These are phyloP conservation scores for Kewa caespitosa DNA, from an alignment of 179 eudicot genomes.

Conservation along the genomic window DNA sequence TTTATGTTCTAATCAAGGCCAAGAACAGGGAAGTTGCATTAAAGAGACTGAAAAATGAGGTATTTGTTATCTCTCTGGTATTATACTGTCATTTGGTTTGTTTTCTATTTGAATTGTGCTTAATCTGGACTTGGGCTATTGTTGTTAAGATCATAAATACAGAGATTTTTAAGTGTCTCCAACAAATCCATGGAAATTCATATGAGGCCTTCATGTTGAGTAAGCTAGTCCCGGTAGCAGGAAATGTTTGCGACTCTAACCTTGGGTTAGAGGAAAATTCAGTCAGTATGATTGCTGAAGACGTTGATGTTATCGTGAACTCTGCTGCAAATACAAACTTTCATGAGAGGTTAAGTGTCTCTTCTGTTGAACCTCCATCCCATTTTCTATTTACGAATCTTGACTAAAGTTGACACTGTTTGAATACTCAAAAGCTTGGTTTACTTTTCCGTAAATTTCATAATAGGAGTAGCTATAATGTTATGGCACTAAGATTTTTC, in stretches of 20 bases:
- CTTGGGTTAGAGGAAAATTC: conserved; percentile 64
- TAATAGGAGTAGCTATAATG: not conserved
- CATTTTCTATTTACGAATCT: not conserved
- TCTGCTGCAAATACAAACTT: conserved; percentile 97
- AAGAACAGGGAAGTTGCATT: conserved; percentile 70
- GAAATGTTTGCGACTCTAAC: conserved; percentile 80
- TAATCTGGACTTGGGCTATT: conserved; percentile 10
- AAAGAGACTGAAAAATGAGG: conserved; percentile 78
- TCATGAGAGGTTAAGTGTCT: conserved; percentile 71
- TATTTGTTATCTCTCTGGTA: conserved; percentile 21
- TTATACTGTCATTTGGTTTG: not conserved
- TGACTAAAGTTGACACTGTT: not conserved
- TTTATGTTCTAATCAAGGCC: conserved; percentile 85
- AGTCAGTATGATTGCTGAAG: conserved; percentile 46
- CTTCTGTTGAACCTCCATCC: not conserved
- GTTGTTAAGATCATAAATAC: conserved; percentile 60
- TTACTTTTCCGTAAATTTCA: not conserved
- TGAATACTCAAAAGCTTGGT: too few species aligned
- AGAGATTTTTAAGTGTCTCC: conserved; percentile 79
- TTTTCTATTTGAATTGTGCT: conserved; percentile 3
- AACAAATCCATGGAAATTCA: conserved; percentile 78
- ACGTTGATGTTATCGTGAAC: conserved; percentile 83
- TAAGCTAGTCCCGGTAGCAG: conserved; percentile 85
- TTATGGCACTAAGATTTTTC: conserved; percentile 6
- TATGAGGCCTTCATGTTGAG: conserved; percentile 86